phyloP scores from a whole-genome alignment of 2,329 filamentous ascomycete species.

The Microcyclospora pomicola region DNA sequence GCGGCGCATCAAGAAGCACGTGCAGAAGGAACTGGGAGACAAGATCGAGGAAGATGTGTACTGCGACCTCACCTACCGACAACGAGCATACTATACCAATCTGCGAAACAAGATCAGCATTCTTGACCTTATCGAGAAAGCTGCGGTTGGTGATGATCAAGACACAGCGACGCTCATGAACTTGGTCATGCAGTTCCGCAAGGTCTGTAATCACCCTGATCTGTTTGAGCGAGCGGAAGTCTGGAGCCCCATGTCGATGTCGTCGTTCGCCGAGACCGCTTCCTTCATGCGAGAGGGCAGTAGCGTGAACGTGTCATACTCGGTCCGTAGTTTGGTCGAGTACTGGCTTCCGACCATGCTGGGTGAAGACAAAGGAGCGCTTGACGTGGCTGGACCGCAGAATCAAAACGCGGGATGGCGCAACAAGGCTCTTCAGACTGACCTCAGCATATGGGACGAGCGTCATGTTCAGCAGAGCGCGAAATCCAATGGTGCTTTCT shows the following conservation, averaged over 20 bases:
- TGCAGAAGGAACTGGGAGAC: slow-evolving; percentile 96
- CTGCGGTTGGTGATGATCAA: slow-evolving; percentile 81
- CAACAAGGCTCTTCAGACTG: slow-evolving; percentile 58
- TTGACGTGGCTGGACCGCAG: slow-evolving; percentile 58
- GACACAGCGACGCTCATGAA: slow-evolving; percentile 98
- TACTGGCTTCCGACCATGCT: slow-evolving; percentile 70
- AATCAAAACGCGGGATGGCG: slow-evolving; percentile 69
- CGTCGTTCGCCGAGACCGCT: slow-evolving; percentile 86
- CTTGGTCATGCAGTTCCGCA: slow-evolving; percentile 98
- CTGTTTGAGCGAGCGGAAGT: slow-evolving; percentile 91
- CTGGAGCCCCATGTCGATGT: slow-evolving; percentile 67
- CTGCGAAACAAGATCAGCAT: slow-evolving; percentile 95
- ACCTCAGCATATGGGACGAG: slow-evolving; percentile 84
- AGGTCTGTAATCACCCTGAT: slow-evolving; percentile 97
- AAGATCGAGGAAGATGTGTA: slow-evolving; percentile 96
- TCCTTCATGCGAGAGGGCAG: slow-evolving; percentile 85
- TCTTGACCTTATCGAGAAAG: slow-evolving; percentile 96
- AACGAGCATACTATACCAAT: slow-evolving; percentile 84
- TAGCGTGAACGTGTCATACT: slow-evolving; percentile 71
- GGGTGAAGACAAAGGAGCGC: slow-evolving; percentile 65
- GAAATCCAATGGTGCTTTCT: slow-evolving; percentile 54
- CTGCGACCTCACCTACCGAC: slow-evolving; percentile 91
- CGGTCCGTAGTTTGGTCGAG: slow-evolving; percentile 71
- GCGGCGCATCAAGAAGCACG: slow-evolving; percentile 97
- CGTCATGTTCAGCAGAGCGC: slow-evolving; percentile 58